Evolutionary conservation across 768 basidiomycete genomes (phyloP), one percentile per base, ranked within the genome.

Genomic region (Rhodocollybia butyracea): DNA sequence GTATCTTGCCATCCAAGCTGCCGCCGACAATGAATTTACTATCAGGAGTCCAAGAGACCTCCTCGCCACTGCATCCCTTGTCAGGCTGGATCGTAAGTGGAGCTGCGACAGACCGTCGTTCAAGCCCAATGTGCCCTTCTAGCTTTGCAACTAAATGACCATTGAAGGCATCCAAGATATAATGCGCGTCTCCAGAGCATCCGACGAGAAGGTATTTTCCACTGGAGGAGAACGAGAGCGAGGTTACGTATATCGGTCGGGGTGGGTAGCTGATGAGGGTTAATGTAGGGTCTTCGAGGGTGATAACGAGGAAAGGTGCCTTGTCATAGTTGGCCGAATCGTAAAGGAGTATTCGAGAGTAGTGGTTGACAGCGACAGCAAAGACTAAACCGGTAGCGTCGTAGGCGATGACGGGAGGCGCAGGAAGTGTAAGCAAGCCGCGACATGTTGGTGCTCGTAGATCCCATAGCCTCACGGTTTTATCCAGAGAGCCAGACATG

Each of bases 401-500:
- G 69, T 94, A 94, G 4, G 93, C 90, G 19, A 93, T 79, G 55
- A 93, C 80, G 15, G 94, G 89, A 15, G 83, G 69, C 5, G 85
- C 79, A 10, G 88, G 88, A 19, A 94, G 77, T 62, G 84, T 83
- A 53, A 94, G 76, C 26, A 89, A 76, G 24, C 94, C 94, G 55
- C 89, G 81, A 66, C 92, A 94, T 22, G 76, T 75, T 0, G 86
- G 83, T 12, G 85, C 76, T 42, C 95, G 86, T 38, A 98, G 79
- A 71, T 99, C 97, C 97, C 97, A 99, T 17, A 98, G 73, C 26
- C 96, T 85, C 19, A 98, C 95, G 1, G 94, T 98, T 64, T 88
- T 91, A 75, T 99, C 97, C 67, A 91, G 75, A 0, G 95, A 91
- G 2, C 86, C 91, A 11, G 96, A 97, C 80, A 99, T 88, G 75